Percentiles rank a stretch among this genome's conserved stretches.
These are phyloP conservation scores for Penicillium riverlandense DNA, from an alignment of 495 filamentous ascomycete species.

Conservation along the genomic window DNA sequence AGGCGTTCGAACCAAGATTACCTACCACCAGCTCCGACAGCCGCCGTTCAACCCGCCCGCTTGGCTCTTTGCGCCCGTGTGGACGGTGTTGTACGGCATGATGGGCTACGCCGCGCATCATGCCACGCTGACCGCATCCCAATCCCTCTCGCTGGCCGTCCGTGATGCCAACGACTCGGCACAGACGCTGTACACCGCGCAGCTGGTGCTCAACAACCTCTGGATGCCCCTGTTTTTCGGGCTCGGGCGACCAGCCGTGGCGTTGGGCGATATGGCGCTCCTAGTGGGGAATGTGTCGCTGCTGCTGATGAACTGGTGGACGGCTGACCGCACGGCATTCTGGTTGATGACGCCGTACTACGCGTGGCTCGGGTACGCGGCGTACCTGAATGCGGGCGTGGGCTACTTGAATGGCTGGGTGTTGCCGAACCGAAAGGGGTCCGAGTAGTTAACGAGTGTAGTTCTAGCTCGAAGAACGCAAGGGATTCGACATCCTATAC, in stretches of 20 bases:
- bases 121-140: constrained; percentile 47
- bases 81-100: constrained; percentile 77
- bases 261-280: constrained; percentile 66
- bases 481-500: not conserved
- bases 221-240: constrained; percentile 96
- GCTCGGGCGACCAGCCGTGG: constrained; percentile 59
- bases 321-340: constrained; percentile 62
- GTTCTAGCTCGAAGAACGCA: not conserved
- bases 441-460: constrained; percentile 2
- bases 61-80: constrained; percentile 73
- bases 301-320: constrained; percentile 65
- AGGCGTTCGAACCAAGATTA: constrained; percentile 51
- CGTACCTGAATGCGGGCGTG: constrained; percentile 13
- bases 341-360: constrained; percentile 74
- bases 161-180: constrained; percentile 17
- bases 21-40: constrained; percentile 63
- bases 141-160: constrained; percentile 27
- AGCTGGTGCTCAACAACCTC: constrained; percentile 73
- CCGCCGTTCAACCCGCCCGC: constrained; percentile 76
- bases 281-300: constrained; percentile 63
- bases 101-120: constrained; percentile 89
- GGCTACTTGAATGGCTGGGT: constrained; percentile 16
- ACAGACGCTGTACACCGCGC: constrained; percentile 69
- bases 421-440: constrained; percentile 5
- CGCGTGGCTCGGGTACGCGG: constrained; percentile 73